A percentile compares a stretch with the other conserved stretches of the same genome.
Conservation (phyloP, 495 filamentous ascomycete genomes). For the Pseudotulostoma volvatum region DNA sequence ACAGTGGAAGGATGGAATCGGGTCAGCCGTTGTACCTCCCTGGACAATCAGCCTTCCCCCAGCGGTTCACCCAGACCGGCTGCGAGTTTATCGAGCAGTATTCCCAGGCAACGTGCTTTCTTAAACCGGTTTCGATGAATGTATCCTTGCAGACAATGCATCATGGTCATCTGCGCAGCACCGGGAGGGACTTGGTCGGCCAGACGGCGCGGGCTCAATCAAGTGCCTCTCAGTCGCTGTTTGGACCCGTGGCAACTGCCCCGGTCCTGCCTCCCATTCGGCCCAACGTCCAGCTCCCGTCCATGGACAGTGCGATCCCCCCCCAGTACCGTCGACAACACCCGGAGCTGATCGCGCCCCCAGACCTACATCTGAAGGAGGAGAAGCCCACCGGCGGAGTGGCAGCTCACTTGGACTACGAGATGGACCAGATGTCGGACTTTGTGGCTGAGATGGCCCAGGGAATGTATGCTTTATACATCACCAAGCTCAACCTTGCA, state of each 20-base stretch:
- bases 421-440: conserved; percentile 95
- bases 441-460: conserved; percentile 91
- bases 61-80: conserved; percentile 31
- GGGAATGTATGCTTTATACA: conserved; percentile 54
- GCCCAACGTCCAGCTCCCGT: conserved; percentile 27
- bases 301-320: conserved; percentile 26
- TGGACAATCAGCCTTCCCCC: conserved; percentile 26
- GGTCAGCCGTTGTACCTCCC: conserved; percentile 27
- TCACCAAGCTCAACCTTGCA: conserved; percentile 43
- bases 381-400: conserved; percentile 64
- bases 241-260: conserved; percentile 20
- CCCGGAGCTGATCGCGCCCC: conserved; percentile 22
- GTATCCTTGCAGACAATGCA: conserved; percentile 18
- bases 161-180: conserved; percentile 10
- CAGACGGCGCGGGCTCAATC: conserved; percentile 12
- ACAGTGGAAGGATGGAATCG: conserved; percentile 23
- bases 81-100: conserved; percentile 36
- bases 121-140: conserved; percentile 26
- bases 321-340: conserved; percentile 30
- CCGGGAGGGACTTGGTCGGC: conserved; percentile 17
- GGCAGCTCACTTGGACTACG: conserved; percentile 91
- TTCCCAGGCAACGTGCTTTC: conserved; percentile 28
- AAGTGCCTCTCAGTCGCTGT: conserved; percentile 18
- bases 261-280: conserved; percentile 27
- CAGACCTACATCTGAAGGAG: conserved; percentile 30